Evolutionary conservation across 805 yeast genomes (phyloP).

Genomic region (Candida corydali): DNA sequence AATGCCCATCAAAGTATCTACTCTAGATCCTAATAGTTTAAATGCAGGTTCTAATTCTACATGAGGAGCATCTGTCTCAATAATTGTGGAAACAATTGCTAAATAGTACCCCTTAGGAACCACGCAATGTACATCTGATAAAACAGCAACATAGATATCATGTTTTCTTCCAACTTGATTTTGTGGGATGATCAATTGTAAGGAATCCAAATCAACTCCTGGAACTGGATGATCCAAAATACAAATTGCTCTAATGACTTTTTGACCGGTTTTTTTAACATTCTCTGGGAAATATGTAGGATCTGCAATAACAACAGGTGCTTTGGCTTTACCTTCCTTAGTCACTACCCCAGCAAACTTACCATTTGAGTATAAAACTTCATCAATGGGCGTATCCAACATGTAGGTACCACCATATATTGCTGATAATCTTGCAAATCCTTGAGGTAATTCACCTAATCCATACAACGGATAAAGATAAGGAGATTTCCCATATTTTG

Average conservation of each 20-base stretch:
- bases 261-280: slow-evolving; percentile 67
- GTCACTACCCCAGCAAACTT: slow-evolving; percentile 84
- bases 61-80: slow-evolving; percentile 92
- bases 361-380: slow-evolving; percentile 53
- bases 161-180: slow-evolving; percentile 89
- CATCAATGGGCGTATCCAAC: slow-evolving; percentile 95
- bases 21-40: slow-evolving; percentile 73
- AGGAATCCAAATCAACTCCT: slow-evolving; percentile 80
- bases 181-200: slow-evolving; percentile 94
- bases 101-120: slow-evolving; percentile 83
- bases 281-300: slow-evolving; percentile 94
- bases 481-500: slow-evolving; percentile 94
- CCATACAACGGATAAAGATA: slow-evolving; percentile 95
- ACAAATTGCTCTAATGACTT: slow-evolving; percentile 82
- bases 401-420: slow-evolving; percentile 98
- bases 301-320: slow-evolving; percentile 93
- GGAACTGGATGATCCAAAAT: slow-evolving; percentile 87
- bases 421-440: slow-evolving; percentile 94
- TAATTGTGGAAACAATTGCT: slow-evolving; percentile 91
- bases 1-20: slow-evolving; percentile 90
- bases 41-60: slow-evolving; percentile 91
- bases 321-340: slow-evolving; percentile 86
- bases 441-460: slow-evolving; percentile 97
- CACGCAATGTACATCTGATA: slow-evolving; percentile 87
- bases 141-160: slow-evolving; percentile 90